Evolutionary conservation across 805 yeast genomes (phyloP), one percentile per base, ranked within the genome.

Genomic region (Novakomyces olei): DNA sequence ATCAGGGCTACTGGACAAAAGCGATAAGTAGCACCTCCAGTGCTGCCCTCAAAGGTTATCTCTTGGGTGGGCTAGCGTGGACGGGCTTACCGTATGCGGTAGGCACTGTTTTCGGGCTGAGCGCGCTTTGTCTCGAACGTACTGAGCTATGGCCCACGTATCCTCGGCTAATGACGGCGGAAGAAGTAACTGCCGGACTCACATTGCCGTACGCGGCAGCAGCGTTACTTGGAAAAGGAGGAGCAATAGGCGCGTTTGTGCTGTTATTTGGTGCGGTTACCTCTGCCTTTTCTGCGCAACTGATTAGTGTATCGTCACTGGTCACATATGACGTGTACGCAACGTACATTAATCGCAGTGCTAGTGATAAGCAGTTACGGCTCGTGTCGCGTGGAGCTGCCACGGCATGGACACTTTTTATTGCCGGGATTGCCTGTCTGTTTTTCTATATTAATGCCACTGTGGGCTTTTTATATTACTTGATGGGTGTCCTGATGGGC

Each of bases 181-280:
- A 55, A 15, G 77, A 74, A 50, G 73, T 74, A 23, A 57, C 65
- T 41, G 68, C 76, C 19, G 91, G 88, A 28, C 57, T 76, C 5
- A 39, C 34, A 15, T 19, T 20, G 12, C 73, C 73, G 9, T 63
- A 62, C 39, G 70, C 83, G 25, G 80, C 85, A 1, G 68, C 65
- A 34, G 72, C 83, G 1, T 54, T 76, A 29, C 55, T 76, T 58
- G 91, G 91, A 37, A 72, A 62, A 43, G 76, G 79, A 45, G 91
- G 88, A 41, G 81, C 81, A 3, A 79, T 67, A 33, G 77, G 77
- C 4, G 15, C 53, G 16, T 37, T 55, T 16, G 40, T 55, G 24
- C 45, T 53, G 20, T 43, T 55, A 10, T 55, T 51, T 38, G 43
- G 53, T 31, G 55, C 58, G 4, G 57, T 53, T 17, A 55, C 60